Base-by-base conservation (phyloP, 208 protist genomes). In the Phytomonas sp. region DNA sequence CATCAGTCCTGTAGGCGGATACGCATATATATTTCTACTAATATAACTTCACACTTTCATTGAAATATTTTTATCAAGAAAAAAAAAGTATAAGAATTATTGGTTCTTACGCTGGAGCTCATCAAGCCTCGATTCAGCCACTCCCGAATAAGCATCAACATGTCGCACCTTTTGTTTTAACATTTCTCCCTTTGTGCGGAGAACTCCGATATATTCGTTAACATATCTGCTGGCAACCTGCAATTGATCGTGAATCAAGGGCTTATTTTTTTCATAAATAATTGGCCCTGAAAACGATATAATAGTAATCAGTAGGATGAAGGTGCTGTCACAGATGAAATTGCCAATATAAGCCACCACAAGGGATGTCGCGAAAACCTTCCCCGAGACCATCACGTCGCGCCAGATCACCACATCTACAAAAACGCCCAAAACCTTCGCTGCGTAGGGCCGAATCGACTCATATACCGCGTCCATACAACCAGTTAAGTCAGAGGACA, bases 181-280 rank as follows among this genome's bases (percentile, higher is more conserved):
- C 0, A 68, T 32, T n/a, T 74, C 72, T 40, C 80, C 76, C 61
- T 83, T 84, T 29, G 80, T 81, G 36, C 71, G 66, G 59, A 90
- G 19, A 36, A 76, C 75, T 19, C 65, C 64, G 23, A 92, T 60
- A 69, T 89, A 89, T 72, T 92, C 80, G 62, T 91, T 78, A 6
- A 45, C 29, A 11, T 72, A 40, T 11, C 34, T 66, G 49, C 67
- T 67, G 31, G 73, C 73, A 73, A 84, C 66, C 11, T 45, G 37
- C 11, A 90, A 7, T 26, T 71, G 63, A 1, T 66, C 12, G 52
- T 94, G 86, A 65, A 94, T 90, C 56, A 83, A 74, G 30, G 73
- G 74, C 76, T 86, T 81, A 66, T 93, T 91, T 78, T 84, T 81
- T 69, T 84, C 77, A 74, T 96, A 94, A 33, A 84, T 71, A 11